Evolutionary conservation across 768 basidiomycete species (phyloP), one percentile per base, ranked within the genome.

Genomic region (Termitomyces sp.): DNA sequence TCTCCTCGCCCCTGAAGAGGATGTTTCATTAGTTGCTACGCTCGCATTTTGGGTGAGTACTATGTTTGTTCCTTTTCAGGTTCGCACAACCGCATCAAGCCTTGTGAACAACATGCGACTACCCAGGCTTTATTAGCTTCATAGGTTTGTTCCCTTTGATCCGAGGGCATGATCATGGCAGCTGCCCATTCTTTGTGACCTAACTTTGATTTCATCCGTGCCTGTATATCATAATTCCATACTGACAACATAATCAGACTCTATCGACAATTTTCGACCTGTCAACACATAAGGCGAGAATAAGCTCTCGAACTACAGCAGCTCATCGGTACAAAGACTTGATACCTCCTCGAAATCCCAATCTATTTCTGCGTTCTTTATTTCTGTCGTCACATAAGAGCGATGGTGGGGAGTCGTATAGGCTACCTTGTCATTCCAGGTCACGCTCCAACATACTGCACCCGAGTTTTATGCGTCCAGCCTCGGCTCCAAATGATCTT

Each of bases 1-100:
- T 53, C 70, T 91, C 17, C 77, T 84, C 43, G 80, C 86, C 1
- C 74, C 73, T 11, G 83, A 85, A 58, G 84, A 88, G 53, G 89
- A 90, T 56, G 68, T 89, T 32, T 63, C 74, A 24, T 64, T 83
- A 8, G 81, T 87, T 26, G 75, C 78, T 34, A 83, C 78, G 62
- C 71, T 90, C 35, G 76, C 77, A 12, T 69, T 75, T 48, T 74
- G 83, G 70, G 88, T 89, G 68, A 75, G 74, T 69, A 48, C 50
- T 22, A 14, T 56, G 55, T 54, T 50, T 11, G 9, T 53, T 34
- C n/a, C 46, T 42, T 49, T 15, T 22, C 24, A 10, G 22, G 10
- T 19, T 35, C 22, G 6, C 38, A 44, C 24, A 34, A 38, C 34
- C 14, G 15, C 22, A 35, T 43, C 37, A 40, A 47, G 11, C 32